Percentiles rank a stretch among this genome's conserved stretches.
These are phyloP conservation scores for Exophiala calicioides DNA, from an alignment of 2,329 filamentous ascomycete species.

Conservation along the genomic window DNA sequence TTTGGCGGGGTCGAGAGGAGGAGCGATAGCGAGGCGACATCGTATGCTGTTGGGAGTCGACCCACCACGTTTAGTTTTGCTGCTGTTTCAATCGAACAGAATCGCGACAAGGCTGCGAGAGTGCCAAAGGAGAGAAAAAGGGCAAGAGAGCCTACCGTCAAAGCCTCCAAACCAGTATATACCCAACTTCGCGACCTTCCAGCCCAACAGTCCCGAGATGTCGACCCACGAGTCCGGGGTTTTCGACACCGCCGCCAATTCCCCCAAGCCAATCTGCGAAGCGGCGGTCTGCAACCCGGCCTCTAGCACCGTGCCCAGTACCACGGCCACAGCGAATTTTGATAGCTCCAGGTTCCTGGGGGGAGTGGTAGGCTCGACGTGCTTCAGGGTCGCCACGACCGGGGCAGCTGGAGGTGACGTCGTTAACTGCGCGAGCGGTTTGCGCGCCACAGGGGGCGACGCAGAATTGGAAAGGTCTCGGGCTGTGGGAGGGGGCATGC, in stretches of 20 bases:
- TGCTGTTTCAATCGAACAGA: no score
- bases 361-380: neutral
- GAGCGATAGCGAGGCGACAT: slow-evolving; percentile 65
- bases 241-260: slow-evolving; percentile 68
- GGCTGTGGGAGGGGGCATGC: slow-evolving; percentile 10
- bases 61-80: no score
- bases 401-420: slow-evolving; percentile 13
- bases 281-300: slow-evolving; percentile 64
- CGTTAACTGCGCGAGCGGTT: slow-evolving; percentile 16
- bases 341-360: slow-evolving; percentile 6
- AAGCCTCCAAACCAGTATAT: slow-evolving; percentile 73
- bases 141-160: slow-evolving; percentile 53
- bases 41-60: slow-evolving; percentile 60
- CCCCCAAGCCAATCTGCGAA: slow-evolving; percentile 61
- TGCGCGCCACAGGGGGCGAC: slow-evolving; percentile 13
- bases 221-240: slow-evolving; percentile 63
- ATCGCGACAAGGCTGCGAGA: neutral
- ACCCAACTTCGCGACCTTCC: slow-evolving; percentile 66
- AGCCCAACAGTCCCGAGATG: slow-evolving; percentile 56
- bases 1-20: slow-evolving; percentile 74
- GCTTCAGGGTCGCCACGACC: slow-evolving; percentile 11
- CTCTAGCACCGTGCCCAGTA: slow-evolving; percentile 62
- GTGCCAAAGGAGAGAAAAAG: neutral
- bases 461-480: slow-evolving; percentile 9
- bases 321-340: slow-evolving; percentile 51